Conservation (phyloP, 2,329 filamentous ascomycete species). For the Talaromyces sp. region DNA sequence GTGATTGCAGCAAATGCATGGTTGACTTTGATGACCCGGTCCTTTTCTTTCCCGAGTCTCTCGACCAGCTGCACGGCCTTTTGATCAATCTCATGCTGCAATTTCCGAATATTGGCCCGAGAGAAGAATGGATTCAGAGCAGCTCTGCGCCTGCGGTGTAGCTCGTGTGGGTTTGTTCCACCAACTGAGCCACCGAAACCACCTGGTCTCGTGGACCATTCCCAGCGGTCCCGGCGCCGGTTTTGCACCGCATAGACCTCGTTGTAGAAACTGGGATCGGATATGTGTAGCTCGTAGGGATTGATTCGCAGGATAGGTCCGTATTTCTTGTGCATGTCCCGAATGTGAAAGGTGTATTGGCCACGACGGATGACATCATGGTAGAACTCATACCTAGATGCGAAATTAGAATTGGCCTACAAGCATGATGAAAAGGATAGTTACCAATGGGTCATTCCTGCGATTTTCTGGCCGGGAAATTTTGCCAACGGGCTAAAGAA, state of each 20-base stretch:
- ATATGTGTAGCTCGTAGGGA: constrained; percentile 29
- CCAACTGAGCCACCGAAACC: constrained; percentile 7
- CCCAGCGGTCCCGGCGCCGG: constrained; percentile 18
- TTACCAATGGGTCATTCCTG: constrained; percentile 22
- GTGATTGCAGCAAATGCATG: constrained; percentile 24
- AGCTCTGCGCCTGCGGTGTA: constrained; percentile 19
- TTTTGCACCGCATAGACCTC: constrained; percentile 22
- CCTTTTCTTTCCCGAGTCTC: constrained; percentile 12
- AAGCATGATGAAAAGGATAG: not conserved
- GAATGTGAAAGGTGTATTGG: constrained; percentile 26
- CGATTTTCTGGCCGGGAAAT: constrained; percentile 27
- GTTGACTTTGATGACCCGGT: constrained; percentile 17
- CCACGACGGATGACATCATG: constrained; percentile 28
- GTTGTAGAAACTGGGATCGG: constrained; percentile 27
- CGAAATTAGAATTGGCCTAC: not conserved
- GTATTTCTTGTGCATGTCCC: constrained; percentile 29
- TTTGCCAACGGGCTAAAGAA: constrained; percentile 27
- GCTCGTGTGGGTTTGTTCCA: constrained; percentile 17
- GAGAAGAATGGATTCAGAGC: constrained; percentile 22
- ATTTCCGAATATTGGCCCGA: constrained; percentile 26
- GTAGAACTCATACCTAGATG: constrained; percentile 29
- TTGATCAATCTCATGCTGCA: constrained; percentile 30
- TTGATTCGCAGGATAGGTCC: constrained; percentile 32
- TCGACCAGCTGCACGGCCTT: constrained; percentile 22
- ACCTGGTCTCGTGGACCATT: not conserved